Evolutionary conservation across 495 filamentous ascomycete species (phyloP).

Genomic region (Thermothielavioides terrestris): DNA sequence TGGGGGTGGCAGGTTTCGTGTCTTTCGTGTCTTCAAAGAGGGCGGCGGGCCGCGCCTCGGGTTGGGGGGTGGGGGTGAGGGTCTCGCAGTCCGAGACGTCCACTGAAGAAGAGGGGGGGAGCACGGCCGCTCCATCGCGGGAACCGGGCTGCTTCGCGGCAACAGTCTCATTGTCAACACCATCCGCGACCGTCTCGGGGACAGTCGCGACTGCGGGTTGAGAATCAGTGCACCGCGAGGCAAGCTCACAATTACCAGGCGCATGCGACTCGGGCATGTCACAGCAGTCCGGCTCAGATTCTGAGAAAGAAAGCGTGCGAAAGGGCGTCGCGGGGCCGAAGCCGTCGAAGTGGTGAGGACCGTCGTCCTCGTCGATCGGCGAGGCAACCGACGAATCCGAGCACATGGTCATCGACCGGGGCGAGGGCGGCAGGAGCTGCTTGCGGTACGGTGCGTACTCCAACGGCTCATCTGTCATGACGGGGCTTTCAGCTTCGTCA

Average conservation of each 20-base stretch:
- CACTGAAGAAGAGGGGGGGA: background rate
- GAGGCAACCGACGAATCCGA: constrained; percentile 34
- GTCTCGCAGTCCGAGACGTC: constrained; percentile 28
- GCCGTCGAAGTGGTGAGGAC: constrained; percentile 17
- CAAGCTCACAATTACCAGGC: background rate
- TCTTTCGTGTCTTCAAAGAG: constrained; percentile 26
- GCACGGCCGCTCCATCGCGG: background rate
- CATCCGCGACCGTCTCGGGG: constrained; percentile 20
- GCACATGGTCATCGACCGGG: constrained; percentile 41
- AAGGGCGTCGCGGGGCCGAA: constrained; percentile 27
- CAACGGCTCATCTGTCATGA: constrained; percentile 38
- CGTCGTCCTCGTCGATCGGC: constrained; percentile 14
- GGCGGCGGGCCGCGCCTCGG: constrained; percentile 21
- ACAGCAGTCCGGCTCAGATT: constrained; percentile 34
- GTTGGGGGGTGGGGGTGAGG: constrained; percentile 35
- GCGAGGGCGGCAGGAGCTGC: constrained; percentile 34
- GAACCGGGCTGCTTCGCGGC: constrained; percentile 3
- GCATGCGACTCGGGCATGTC: constrained; percentile 1
- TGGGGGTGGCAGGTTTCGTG: constrained; percentile 18
- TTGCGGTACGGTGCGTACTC: constrained; percentile 21
- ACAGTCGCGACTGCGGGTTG: constrained; percentile 20
- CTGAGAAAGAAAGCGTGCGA: constrained; percentile 38
- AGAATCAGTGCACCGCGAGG: constrained; percentile 20
- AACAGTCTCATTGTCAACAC: constrained; percentile 11
- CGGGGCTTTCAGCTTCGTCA: constrained; percentile 27